Evolutionary conservation across 2,329 filamentous ascomycete genomes (phyloP), one percentile per base, ranked within the genome.

Genomic region (Pestalotiopsis sp.): DNA sequence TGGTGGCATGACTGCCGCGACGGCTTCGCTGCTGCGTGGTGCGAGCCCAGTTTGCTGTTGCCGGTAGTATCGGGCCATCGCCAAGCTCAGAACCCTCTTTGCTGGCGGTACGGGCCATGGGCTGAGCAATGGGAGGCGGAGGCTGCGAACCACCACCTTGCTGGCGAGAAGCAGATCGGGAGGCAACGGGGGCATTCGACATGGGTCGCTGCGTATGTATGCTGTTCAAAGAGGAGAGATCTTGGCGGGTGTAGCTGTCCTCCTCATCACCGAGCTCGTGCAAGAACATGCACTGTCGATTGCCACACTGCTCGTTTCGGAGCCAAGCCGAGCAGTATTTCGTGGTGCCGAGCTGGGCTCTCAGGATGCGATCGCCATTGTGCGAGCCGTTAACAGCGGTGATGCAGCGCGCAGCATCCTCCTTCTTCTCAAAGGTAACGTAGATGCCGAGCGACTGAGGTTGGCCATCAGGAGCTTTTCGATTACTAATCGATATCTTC

Each of bases 241-340:
- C 95, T 78, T 98, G 94, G 62, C 96, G 89, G 9, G 94, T 97
- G 78, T 97, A 98, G 81, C 94, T 98, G 77, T 98, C 95, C 73
- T 96, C 95, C 75, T 98, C 96, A 77, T 99, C 96, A n/a, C 96
- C 97, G 52, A 96, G 93, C 81, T 99, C 97, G 77, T 99, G 96
- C 64, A 99, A 82, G 80, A 99, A 99, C 89, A 98, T 99, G 84
- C 96, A 99, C 71, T 96, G 95, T 65, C 95, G 91, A 77, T 99
- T 99, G 68, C 93, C 94, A 81, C 96, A 99, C 73, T 91, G 92
- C 80, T 99, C 96, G 73, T 97, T 94, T 68, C 97, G 92, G 20
- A 99, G 86, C 85, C 97, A 99, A 3, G 96, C 95, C 0, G 96
- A 99, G 80, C 96, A 99, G 80, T 99, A 99, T 79, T 99, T 99